A percentile compares a stretch with the other conserved stretches of the same genome.
phyloP scores from a whole-genome alignment of 2,329 filamentous ascomycete species.

The Alternaria incomplexa region DNA sequence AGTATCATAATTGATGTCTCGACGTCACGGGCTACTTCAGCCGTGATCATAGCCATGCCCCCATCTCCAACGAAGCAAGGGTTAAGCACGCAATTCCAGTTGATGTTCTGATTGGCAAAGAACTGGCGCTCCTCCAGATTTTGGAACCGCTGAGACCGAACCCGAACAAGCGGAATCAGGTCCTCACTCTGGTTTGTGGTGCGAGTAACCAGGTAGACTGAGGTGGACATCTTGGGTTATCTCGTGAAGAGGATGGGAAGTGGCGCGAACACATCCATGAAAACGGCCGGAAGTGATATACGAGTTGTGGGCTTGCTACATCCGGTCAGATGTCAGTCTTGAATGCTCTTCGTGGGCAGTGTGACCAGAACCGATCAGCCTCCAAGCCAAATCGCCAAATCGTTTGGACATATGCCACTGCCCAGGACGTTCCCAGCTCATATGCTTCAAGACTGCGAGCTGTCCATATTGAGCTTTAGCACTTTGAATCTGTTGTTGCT shows the following conservation, averaged over 20 bases:
- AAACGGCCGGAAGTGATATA: neutral
- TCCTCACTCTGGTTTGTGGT: neutral
- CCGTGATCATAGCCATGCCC: neutral
- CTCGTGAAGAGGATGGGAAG: neutral
- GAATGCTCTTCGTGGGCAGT: neutral
- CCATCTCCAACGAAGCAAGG: neutral
- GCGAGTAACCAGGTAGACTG: neutral
- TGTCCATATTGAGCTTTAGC: neutral
- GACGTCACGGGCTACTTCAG: neutral
- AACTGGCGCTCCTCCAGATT: neutral
- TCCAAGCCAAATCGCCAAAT: neutral
- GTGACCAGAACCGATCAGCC: neutral
- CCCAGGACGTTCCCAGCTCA: no score
- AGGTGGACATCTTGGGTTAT: neutral
- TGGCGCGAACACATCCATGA: neutral
- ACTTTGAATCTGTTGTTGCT: neutral
- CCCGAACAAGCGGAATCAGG: neutral
- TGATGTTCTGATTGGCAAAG: neutral
- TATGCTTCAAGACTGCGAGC: neutral
- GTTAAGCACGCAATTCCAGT: neutral
- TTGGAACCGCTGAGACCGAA: neutral
- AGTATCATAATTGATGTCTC: no score
- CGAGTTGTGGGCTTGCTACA: neutral
- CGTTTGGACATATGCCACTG: neutral
- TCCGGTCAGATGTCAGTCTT: neutral